Evolutionary conservation across 768 basidiomycete species (phyloP).

Genomic region (Auricularia sp.): DNA sequence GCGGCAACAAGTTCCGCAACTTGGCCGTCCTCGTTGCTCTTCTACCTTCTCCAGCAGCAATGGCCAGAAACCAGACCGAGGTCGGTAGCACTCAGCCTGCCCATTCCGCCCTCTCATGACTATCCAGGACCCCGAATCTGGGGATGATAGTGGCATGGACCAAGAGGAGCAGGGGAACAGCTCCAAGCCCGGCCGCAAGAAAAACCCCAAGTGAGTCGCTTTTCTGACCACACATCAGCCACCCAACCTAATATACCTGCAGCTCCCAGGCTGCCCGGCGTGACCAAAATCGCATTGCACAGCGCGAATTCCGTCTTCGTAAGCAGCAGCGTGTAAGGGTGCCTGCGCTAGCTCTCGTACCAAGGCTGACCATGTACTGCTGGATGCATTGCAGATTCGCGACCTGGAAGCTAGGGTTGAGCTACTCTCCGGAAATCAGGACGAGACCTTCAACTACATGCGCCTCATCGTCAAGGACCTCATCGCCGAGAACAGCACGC

Average conservation of each 20-base stretch:
- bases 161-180: slow-evolving; percentile 11
- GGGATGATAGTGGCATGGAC: slow-evolving; percentile 9
- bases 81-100: neutral
- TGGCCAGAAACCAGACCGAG: neutral
- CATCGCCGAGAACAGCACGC: slow-evolving; percentile 80
- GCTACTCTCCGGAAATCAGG: slow-evolving; percentile 83
- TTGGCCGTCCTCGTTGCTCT: too few species aligned
- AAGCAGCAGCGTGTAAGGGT: slow-evolving; percentile 72
- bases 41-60: neutral
- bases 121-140: slow-evolving; percentile 53
- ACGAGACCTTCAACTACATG: slow-evolving; percentile 78
- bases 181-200: slow-evolving; percentile 68
- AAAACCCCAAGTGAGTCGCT: slow-evolving; percentile 69
- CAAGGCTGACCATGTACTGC: slow-evolving; percentile 1
- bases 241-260: slow-evolving; percentile 19
- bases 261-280: slow-evolving; percentile 83
- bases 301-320: slow-evolving; percentile 82
- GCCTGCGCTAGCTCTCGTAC: neutral
- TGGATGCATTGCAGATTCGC: slow-evolving; percentile 63
- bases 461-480: slow-evolving; percentile 77
- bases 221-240: neutral
- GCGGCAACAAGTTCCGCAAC: too few species aligned
- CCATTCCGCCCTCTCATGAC: neutral
- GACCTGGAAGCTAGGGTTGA: slow-evolving; percentile 95
- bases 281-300: slow-evolving; percentile 87